Evolutionary conservation across 306 rosid species (phyloP).

Genomic region (Rosa chinensis): DNA sequence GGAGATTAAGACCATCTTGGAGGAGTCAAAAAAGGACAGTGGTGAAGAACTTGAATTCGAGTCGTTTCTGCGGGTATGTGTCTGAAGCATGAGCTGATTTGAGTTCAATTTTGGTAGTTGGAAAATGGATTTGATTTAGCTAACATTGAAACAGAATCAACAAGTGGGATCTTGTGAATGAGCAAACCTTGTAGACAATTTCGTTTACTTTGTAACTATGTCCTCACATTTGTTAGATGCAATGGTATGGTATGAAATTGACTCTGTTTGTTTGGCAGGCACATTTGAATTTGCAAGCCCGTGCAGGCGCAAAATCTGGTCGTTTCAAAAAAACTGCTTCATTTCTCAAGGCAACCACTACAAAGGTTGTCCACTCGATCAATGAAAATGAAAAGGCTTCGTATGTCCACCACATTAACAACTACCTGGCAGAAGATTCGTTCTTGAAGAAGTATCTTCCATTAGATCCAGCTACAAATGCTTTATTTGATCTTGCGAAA

Average conservation of each 20-base stretch:
- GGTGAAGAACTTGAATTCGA: conserved; percentile 84
- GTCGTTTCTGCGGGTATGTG: conserved; percentile 77
- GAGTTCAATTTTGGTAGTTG: conserved; percentile 6
- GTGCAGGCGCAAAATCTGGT: conserved; percentile 55
- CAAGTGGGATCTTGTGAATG: conserved; percentile 2
- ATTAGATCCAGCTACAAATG: conserved; percentile 69
- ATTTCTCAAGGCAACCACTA: conserved; percentile 91
- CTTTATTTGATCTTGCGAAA: conserved; percentile 84
- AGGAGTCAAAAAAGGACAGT: conserved; percentile 44
- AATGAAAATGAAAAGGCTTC: conserved; percentile 95
- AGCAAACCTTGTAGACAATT: background rate
- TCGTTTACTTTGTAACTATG: background rate
- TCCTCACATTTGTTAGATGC: background rate
- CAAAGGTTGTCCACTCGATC: conserved; percentile 82
- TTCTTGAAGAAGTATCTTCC: conserved; percentile 86
- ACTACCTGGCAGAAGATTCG: conserved; percentile 77
- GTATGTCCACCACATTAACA: conserved; percentile 87
- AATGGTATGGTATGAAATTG: conserved; percentile 27
- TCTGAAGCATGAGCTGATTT: conserved; percentile 3
- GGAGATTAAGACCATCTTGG: conserved; percentile 62
- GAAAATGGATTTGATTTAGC: background rate
- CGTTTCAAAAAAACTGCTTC: conserved; percentile 68
- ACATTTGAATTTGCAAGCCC: conserved; percentile 65
- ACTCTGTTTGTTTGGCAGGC: conserved; percentile 55
- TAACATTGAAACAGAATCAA: background rate